These are phyloP conservation scores for Trichosporon faecale DNA, from an alignment of 1,284 basidiomycete species.

Conservation along the genomic window DNA sequence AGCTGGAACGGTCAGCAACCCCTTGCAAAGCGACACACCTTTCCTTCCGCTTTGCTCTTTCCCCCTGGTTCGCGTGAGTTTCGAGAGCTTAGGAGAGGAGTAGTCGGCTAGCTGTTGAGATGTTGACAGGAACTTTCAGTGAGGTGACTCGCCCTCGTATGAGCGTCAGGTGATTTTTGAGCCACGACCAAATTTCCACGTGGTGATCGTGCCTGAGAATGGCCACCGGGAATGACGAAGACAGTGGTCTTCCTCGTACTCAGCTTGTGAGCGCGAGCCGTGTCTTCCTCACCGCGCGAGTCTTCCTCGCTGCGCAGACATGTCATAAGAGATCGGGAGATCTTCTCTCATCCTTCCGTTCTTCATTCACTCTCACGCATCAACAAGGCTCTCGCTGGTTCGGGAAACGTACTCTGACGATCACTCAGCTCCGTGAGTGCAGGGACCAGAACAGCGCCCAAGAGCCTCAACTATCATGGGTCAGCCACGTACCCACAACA, in stretches of 20 bases:
- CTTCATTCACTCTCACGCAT: too few species aligned
- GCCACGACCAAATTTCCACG: background rate
- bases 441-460: too few species aligned
- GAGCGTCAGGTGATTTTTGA: slow-evolving; percentile 7
- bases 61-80: background rate
- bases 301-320: background rate
- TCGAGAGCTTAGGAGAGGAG: background rate
- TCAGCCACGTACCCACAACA: background rate
- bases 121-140: background rate
- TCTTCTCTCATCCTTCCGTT: too few species aligned
- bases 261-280: background rate
- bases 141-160: slow-evolving; percentile 7
- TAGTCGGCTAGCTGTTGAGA: background rate
- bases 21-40: background rate
- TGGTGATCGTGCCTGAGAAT: background rate
- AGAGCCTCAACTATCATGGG: too few species aligned
- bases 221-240: background rate
- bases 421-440: too few species aligned
- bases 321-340: too few species aligned
- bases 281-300: background rate
- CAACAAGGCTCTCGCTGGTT: too few species aligned
- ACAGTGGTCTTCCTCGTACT: background rate
- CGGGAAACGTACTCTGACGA: too few species aligned
- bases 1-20: background rate
- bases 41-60: slow-evolving; percentile 4